Conservation (phyloP, 169 alveolate genomes). For the Cryptosporidium sp. region DNA sequence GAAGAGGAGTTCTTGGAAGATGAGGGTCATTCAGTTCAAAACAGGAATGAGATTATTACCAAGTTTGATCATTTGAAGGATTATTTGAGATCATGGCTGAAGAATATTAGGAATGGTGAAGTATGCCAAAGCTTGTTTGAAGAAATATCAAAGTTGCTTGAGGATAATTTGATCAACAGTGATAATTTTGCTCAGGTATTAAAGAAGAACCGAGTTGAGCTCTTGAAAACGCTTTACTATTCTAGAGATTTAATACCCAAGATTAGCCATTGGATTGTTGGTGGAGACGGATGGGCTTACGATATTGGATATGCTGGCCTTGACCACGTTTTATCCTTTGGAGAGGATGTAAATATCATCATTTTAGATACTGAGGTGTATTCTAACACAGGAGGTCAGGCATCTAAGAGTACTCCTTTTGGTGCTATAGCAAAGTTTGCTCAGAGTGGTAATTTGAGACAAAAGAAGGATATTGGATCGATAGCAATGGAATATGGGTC, state of each 20-base stretch:
- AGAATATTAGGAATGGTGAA: slow-evolving; percentile 56
- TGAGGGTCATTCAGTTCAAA: background rate
- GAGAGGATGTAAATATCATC: slow-evolving; percentile 78
- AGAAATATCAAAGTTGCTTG: slow-evolving; percentile 53
- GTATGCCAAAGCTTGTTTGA: slow-evolving; percentile 72
- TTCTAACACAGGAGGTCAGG: slow-evolving; percentile 83
- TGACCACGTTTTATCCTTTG: slow-evolving; percentile 79
- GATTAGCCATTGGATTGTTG: slow-evolving; percentile 79
- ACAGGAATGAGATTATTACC: background rate
- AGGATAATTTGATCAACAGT: slow-evolving; percentile 31
- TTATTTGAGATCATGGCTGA: slow-evolving; percentile 73
- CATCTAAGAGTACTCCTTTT: slow-evolving; percentile 80
- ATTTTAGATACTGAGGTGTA: slow-evolving; percentile 82
- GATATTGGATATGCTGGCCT: slow-evolving; percentile 83
- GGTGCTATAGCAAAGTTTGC: slow-evolving; percentile 83
- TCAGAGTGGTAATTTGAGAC: slow-evolving; percentile 78
- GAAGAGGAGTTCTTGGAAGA: background rate
- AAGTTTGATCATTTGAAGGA: slow-evolving; percentile 26
- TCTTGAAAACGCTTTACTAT: slow-evolving; percentile 5
- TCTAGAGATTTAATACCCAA: slow-evolving; percentile 75
- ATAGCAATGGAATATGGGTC: slow-evolving; percentile 82
- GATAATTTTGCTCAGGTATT: slow-evolving; percentile 38
- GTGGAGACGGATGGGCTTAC: slow-evolving; percentile 85
- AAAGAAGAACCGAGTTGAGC: background rate
- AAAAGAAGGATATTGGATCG: slow-evolving; percentile 81